Evolutionary conservation across 2,329 filamentous ascomycete species (phyloP).

Genomic region (Neofusicoccum sp.): DNA sequence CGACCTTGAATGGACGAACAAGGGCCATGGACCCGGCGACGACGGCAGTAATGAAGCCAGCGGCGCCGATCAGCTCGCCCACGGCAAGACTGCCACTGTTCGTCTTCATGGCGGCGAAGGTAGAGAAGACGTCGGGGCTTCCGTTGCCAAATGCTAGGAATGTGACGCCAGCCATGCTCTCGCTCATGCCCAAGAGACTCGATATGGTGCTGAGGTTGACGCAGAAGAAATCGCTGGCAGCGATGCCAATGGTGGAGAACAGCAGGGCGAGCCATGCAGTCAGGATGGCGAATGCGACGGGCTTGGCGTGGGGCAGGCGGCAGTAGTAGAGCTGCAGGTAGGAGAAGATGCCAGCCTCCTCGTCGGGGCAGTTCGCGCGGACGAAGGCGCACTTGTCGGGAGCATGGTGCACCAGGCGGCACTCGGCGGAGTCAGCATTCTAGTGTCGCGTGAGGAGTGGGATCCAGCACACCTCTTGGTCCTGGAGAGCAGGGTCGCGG

Average conservation of each 20-base stretch:
- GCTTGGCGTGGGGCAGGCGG: slow-evolving; percentile 66
- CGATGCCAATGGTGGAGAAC: slow-evolving; percentile 96
- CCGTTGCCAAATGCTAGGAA: slow-evolving; percentile 97
- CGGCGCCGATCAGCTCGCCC: slow-evolving; percentile 91
- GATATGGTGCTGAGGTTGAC: slow-evolving; percentile 95
- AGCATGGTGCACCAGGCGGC: slow-evolving; percentile 75
- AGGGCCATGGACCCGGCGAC: slow-evolving; percentile 97
- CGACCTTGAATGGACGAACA: slow-evolving; percentile 92
- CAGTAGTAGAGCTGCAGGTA: slow-evolving; percentile 95
- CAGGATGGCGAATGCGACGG: slow-evolving; percentile 77
- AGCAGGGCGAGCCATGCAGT: slow-evolving; percentile 83
- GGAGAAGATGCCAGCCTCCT: slow-evolving; percentile 85
- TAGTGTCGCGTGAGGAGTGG: slow-evolving; percentile 4
- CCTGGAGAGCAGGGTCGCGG: slow-evolving; percentile 22
- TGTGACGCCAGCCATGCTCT: slow-evolving; percentile 94
- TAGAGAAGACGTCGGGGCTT: slow-evolving; percentile 97
- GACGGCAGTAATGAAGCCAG: slow-evolving; percentile 93
- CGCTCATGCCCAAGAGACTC: slow-evolving; percentile 84
- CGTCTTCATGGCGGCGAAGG: slow-evolving; percentile 95
- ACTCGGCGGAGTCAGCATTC: slow-evolving; percentile 43
- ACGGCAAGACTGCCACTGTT: slow-evolving; percentile 97
- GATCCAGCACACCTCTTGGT: slow-evolving; percentile 37
- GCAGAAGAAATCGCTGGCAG: slow-evolving; percentile 97
- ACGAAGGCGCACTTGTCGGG: slow-evolving; percentile 87
- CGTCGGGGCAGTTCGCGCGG: slow-evolving; percentile 77